A percentile compares a stretch with the other conserved stretches of the same genome.
phyloP scores from a whole-genome alignment of 352 stramenopile species.

The Phytopythium cucurbitacearum region DNA sequence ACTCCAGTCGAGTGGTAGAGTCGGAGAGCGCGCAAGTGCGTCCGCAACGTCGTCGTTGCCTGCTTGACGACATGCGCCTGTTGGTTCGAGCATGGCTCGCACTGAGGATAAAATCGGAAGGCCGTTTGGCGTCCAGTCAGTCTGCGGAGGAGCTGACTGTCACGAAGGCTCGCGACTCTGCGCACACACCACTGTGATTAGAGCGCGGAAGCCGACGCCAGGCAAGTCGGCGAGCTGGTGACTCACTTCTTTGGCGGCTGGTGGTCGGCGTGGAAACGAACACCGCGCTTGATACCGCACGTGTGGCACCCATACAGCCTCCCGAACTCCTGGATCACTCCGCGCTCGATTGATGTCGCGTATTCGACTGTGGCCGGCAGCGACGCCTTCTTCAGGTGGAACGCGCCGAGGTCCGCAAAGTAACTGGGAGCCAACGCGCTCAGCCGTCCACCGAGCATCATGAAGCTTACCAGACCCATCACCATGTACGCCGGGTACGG shows the following conservation, averaged over 20 bases:
- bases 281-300: conserved; percentile 57
- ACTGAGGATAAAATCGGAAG: conserved; percentile 86
- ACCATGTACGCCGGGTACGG: conserved; percentile 63
- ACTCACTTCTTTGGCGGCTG: conserved; percentile 82
- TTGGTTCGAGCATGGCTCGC: conserved; percentile 77
- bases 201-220: background rate
- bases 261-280: conserved; percentile 80
- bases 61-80: conserved; percentile 62
- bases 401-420: conserved; percentile 70
- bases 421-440: conserved; percentile 70
- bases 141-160: conserved; percentile 33
- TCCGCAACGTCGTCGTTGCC: conserved; percentile 55
- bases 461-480: conserved; percentile 76
- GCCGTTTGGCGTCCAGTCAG: conserved; percentile 42
- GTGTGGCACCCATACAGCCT: conserved; percentile 81
- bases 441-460: conserved; percentile 67
- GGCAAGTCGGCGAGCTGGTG: background rate
- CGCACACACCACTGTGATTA: conserved; percentile 3
- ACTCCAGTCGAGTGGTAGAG: conserved; percentile 74
- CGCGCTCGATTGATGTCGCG: conserved; percentile 51
- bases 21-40: conserved; percentile 57
- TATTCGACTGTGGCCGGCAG: conserved; percentile 73
- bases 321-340: conserved; percentile 76
- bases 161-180: conserved; percentile 58
- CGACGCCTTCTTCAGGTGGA: conserved; percentile 72